These are phyloP conservation scores for Sporormia fimetaria DNA, from an alignment of 495 filamentous ascomycete genomes.

Conservation along the genomic window DNA sequence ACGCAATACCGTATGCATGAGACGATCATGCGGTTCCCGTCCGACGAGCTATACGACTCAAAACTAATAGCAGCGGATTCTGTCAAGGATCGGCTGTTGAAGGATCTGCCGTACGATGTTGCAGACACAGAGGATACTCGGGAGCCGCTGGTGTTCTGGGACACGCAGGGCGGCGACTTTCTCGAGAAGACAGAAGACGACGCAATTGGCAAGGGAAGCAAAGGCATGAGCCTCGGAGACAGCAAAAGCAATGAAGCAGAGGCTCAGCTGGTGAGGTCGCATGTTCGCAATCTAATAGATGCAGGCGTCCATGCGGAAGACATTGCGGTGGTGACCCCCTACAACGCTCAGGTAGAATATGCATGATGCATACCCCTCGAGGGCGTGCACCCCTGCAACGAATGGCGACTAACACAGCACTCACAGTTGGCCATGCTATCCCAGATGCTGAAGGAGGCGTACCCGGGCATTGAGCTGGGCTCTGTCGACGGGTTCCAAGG, in stretches of 20 bases:
- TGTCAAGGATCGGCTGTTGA: constrained; percentile 64
- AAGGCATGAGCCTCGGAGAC: constrained; percentile 52
- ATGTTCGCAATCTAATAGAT: constrained; percentile 62
- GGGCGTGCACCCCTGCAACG: neutral
- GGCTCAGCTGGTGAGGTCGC: constrained; percentile 62
- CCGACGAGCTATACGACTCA: constrained; percentile 72
- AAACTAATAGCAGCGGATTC: constrained; percentile 66
- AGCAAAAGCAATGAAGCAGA: constrained; percentile 94
- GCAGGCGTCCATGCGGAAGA: constrained; percentile 70
- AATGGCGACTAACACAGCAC: constrained; percentile 4
- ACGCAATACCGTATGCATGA: constrained; percentile 99
- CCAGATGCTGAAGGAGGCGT: constrained; percentile 60
- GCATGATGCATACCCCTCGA: neutral
- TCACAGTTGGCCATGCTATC: constrained; percentile 48
- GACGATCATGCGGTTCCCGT: constrained; percentile 88
- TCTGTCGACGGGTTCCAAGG: constrained; percentile 97
- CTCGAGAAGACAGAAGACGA: constrained; percentile 49
- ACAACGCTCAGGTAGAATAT: constrained; percentile 70
- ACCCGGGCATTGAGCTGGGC: constrained; percentile 77
- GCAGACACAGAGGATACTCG: constrained; percentile 74
- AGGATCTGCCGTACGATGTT: constrained; percentile 67
- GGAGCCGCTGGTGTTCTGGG: constrained; percentile 84
- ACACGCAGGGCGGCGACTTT: constrained; percentile 92
- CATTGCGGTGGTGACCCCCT: constrained; percentile 90
- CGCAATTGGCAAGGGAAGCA: constrained; percentile 40